These are phyloP conservation scores for Pneumocystis sp. DNA, from an alignment of 1,139 yeast genomes.

Conservation along the genomic window DNA sequence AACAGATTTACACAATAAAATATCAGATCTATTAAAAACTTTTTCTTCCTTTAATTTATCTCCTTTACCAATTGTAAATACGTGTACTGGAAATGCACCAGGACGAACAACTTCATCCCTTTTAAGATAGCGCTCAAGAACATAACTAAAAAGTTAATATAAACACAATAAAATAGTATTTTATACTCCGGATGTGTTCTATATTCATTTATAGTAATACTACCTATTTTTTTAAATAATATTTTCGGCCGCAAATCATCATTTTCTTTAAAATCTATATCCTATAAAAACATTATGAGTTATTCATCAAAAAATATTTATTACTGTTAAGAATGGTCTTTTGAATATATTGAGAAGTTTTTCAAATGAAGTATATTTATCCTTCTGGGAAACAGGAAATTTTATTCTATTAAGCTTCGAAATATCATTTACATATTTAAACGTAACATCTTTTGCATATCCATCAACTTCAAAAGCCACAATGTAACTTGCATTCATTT, in stretches of 20 bases:
- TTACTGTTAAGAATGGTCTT: background rate
- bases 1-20: conserved; percentile 51
- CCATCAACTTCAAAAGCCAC: conserved; percentile 57
- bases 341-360: background rate
- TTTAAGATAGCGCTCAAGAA: conserved; percentile 53
- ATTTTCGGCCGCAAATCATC: conserved; percentile 55
- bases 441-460: conserved; percentile 64
- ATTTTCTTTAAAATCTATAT: conserved; percentile 51
- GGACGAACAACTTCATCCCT: conserved; percentile 61
- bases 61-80: conserved; percentile 30
- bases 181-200: conserved; percentile 72
- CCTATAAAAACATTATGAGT: background rate
- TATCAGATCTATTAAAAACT: conserved; percentile 56
- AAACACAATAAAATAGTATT: background rate
- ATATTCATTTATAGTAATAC: conserved; percentile 59
- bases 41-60: conserved; percentile 17
- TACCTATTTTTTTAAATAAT: conserved; percentile 73
- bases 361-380: background rate
- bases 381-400: background rate
- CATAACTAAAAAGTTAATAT: conserved; percentile 3
- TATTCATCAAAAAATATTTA: background rate
- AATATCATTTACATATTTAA: conserved; percentile 48
- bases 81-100: conserved; percentile 46
- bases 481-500: conserved; percentile 7
- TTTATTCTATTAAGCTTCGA: background rate